A percentile compares a stretch with the other conserved stretches of the same genome.
Evolutionary conservation across 2,329 filamentous ascomycete species (phyloP).

Genomic region (Pyricularia pennisetigena): DNA sequence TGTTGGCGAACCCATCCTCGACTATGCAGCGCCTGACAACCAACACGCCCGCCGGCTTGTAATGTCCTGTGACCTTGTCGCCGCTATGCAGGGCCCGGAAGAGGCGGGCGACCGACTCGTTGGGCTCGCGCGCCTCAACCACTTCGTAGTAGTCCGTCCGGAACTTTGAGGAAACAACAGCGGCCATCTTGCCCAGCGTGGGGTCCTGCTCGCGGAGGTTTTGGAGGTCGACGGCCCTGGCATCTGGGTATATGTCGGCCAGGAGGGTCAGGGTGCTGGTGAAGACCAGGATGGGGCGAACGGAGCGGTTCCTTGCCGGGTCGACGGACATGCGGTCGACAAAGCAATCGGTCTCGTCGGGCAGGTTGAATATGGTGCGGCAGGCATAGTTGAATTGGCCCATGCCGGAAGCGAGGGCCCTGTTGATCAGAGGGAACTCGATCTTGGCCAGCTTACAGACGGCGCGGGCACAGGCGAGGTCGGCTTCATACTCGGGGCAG

Average conservation of each 20-base stretch:
- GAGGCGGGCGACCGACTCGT: background rate
- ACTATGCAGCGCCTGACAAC: slow-evolving; percentile 33
- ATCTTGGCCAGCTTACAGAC: slow-evolving; percentile 57
- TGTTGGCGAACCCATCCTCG: slow-evolving; percentile 36
- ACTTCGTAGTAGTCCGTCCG: background rate
- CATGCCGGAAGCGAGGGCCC: slow-evolving; percentile 47
- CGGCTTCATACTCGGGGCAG: slow-evolving; percentile 65
- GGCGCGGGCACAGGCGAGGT: slow-evolving; percentile 55
- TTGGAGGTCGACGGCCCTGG: background rate
- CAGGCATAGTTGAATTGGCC: slow-evolving; percentile 75
- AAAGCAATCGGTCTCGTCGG: slow-evolving; percentile 15
- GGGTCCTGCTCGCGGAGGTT: background rate
- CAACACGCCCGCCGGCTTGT: slow-evolving; percentile 34
- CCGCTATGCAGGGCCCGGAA: slow-evolving; percentile 10
- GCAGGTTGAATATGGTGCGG: slow-evolving; percentile 49
- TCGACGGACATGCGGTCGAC: slow-evolving; percentile 21
- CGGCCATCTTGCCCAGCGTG: background rate
- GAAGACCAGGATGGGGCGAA: slow-evolving; percentile 13
- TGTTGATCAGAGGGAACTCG: slow-evolving; percentile 54
- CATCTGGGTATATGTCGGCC: background rate
- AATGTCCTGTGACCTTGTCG: slow-evolving; percentile 18
- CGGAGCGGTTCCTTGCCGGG: slow-evolving; percentile 31
- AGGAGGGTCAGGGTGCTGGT: background rate
- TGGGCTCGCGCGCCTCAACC: background rate
- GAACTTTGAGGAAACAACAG: background rate